Percentiles rank a stretch among this genome's conserved stretches.
phyloP scores from a whole-genome alignment of 179 eudicot species.

The Beta corolliflora region DNA sequence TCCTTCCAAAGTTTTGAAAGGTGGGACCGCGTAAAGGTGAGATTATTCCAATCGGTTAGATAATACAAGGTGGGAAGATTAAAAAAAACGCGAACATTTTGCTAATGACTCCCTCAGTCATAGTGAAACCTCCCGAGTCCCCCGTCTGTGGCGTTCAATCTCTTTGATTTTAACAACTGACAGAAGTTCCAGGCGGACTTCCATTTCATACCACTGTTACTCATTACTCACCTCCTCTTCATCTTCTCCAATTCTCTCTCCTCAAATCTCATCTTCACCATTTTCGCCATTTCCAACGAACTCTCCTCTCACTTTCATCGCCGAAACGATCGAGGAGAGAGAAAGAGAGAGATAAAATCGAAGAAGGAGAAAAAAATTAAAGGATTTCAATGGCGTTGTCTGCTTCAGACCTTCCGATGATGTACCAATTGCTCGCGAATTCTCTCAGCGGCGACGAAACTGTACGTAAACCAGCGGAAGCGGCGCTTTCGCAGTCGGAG shows the following conservation, averaged over 20 bases:
- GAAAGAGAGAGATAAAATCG: background rate
- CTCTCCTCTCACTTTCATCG: background rate
- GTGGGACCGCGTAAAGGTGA: too few relatives aligned
- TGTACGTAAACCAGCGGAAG: conserved; percentile 79
- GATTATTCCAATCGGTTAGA: too few relatives aligned
- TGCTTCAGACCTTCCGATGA: conserved; percentile 76
- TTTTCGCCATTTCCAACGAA: background rate
- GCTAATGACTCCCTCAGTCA: too few relatives aligned
- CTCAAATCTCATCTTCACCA: conserved; percentile 13
- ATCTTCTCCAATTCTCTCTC: background rate
- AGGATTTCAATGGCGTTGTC: conserved; percentile 67
- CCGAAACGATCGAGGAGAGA: background rate
- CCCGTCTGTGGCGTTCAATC: background rate
- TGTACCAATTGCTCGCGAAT: conserved; percentile 72
- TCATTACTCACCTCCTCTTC: conserved; percentile 8
- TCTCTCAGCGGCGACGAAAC: conserved; percentile 66
- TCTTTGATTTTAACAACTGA: background rate
- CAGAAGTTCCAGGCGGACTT: background rate
- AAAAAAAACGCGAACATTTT: too few relatives aligned
- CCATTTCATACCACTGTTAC: background rate
- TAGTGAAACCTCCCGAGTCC: too few relatives aligned
- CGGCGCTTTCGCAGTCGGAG: conserved; percentile 82
- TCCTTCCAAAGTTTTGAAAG: too few relatives aligned
- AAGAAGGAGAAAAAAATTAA: background rate
- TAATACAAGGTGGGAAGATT: too few relatives aligned